Base-by-base conservation (phyloP, 257 asterid genomes). In the Paraleonurus japonicus region DNA sequence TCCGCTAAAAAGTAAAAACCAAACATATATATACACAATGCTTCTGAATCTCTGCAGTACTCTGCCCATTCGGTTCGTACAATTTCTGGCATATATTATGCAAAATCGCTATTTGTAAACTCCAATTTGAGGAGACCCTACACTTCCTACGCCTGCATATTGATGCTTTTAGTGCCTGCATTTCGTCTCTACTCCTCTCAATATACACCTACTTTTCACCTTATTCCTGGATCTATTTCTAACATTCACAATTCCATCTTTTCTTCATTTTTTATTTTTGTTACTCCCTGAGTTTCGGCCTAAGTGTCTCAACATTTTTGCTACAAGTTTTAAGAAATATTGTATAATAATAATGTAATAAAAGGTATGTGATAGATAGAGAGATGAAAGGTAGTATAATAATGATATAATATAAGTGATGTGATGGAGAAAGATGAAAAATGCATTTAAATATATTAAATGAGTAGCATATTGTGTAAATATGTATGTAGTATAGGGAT, bases 81-180 rank as follows among this genome's bases (percentile, higher is more conserved):
- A 6, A 32, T 17, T 12, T 51, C 2, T 69, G 23, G 15, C n/a
- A 54, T 22, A 27, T 17, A 67, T 30, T 32, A 43, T 67, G 61
- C 45, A 48, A 47, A 47, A 48, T 66, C 30, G 7, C 61, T 26
- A n/a, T n/a, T 66, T 70, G 26, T 27, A 62, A 63, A 24, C 54
- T 50, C 77, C 71, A 62, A 63, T 62, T 48, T 33, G 4, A 72
- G 71, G 45, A 22, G 27, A 66, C 47, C 32, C 67, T 57, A 57
- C 12, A 19, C n/a, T 47, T 41, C 9, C 70, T 33, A 9, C 20
- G 66, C 37, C 81, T 77, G 77, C 30, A 22, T 11, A 32, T 60
- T 62, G 58, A 78, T 71, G 76, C 80, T 66, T 64, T 70, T 70
- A 69, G 64, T 50, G 68, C 63, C 75, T 73, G 76, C 66, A 57